Percentiles rank a stretch among this genome's conserved stretches.
Conservation (phyloP, 768 basidiomycete species). For the Kondoa malvinella region DNA sequence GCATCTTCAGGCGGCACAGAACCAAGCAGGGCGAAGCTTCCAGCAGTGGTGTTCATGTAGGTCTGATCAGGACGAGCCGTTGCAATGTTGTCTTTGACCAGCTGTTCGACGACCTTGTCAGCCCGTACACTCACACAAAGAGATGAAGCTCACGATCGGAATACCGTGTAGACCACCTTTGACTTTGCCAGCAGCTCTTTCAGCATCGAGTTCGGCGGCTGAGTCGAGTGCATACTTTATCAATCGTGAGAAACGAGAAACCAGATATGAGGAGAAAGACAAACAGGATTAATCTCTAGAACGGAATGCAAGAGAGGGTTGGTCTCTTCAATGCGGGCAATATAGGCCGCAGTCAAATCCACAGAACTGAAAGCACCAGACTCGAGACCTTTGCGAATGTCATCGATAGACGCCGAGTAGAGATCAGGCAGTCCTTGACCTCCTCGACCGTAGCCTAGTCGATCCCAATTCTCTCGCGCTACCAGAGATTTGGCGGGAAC, state of each 20-base stretch:
- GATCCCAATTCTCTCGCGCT: too few species aligned
- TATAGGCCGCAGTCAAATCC: background rate
- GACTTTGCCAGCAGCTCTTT: background rate
- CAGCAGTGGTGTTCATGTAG: slow-evolving; percentile 26
- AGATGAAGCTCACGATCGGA: too few species aligned
- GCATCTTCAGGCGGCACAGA: slow-evolving; percentile 11
- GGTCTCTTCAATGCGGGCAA: background rate
- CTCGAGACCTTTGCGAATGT: background rate
- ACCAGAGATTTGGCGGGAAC: too few species aligned
- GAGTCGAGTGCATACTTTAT: slow-evolving; percentile 48
- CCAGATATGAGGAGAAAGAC: too few species aligned
- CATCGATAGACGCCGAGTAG: background rate
- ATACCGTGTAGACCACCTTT: slow-evolving; percentile 30
- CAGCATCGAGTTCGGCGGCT: slow-evolving; percentile 50
- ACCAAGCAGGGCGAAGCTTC: slow-evolving; percentile 13
- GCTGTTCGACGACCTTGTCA: too few species aligned
- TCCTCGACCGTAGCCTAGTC: too few species aligned
- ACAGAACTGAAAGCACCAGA: background rate
- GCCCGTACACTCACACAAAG: too few species aligned
- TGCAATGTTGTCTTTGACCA: slow-evolving; percentile 15
- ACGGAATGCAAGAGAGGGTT: background rate
- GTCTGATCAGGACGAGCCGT: background rate
- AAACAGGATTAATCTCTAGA: background rate
- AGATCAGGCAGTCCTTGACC: background rate
- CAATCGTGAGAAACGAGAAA: too few species aligned